Conservation (phyloP, 768 basidiomycete species). For the Russula virescens region DNA sequence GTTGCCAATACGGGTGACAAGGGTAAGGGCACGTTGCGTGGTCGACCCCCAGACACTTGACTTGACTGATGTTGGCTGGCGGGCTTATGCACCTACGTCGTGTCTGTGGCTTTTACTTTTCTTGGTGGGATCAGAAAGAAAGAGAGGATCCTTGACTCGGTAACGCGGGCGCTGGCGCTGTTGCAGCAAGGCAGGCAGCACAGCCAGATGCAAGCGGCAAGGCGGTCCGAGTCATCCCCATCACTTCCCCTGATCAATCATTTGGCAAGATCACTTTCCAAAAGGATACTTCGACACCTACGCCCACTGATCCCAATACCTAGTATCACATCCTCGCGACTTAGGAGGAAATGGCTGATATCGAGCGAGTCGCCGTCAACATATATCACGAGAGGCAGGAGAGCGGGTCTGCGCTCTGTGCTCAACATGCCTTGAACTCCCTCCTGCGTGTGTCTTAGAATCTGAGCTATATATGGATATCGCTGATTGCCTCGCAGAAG, state of each 20-base stretch:
- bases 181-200: background rate
- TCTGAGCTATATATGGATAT: slow-evolving; percentile 11
- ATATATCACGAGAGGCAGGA: slow-evolving; percentile 82
- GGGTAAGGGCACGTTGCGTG: no score
- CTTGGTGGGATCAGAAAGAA: background rate
- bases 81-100: no score
- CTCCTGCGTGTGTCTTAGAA: slow-evolving; percentile 58
- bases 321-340: background rate
- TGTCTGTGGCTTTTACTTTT: background rate
- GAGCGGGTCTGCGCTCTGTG: slow-evolving; percentile 75
- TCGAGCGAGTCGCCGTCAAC: slow-evolving; percentile 46
- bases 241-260: no score
- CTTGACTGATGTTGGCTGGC: background rate
- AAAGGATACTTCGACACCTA: background rate
- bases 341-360: slow-evolving; percentile 45
- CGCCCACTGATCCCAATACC: background rate
- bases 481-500: slow-evolving; percentile 33
- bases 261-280: no score
- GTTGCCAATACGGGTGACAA: slow-evolving; percentile 1
- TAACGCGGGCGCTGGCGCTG: background rate
- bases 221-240: slow-evolving; percentile 1
- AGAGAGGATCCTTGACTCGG: no score
- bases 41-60: slow-evolving; percentile 5
- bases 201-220: background rate
- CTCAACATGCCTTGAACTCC: slow-evolving; percentile 80